phyloP scores from a whole-genome alignment of 495 filamentous ascomycete genomes.

The Penicillium nucicola region DNA sequence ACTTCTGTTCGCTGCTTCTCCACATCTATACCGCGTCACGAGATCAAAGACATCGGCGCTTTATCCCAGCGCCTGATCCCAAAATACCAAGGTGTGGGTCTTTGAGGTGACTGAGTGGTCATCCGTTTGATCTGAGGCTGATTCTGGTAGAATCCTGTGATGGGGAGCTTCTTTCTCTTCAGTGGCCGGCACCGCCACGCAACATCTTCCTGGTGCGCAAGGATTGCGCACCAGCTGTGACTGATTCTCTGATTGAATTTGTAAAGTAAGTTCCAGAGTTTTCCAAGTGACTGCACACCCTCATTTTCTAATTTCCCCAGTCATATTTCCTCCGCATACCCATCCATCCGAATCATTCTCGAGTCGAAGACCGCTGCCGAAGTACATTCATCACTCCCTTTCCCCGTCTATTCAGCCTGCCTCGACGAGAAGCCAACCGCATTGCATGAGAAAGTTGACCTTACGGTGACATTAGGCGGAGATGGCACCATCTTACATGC shows the following conservation, averaged over 20 bases:
- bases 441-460: slow-evolving; percentile 70
- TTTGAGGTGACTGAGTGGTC: not conserved
- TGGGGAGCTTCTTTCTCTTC: slow-evolving; percentile 71
- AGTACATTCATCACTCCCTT: slow-evolving; percentile 69
- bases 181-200: slow-evolving; percentile 85
- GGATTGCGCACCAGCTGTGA: slow-evolving; percentile 67
- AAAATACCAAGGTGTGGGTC: slow-evolving; percentile 50
- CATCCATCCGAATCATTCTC: slow-evolving; percentile 75
- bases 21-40: slow-evolving; percentile 26
- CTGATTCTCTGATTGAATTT: slow-evolving; percentile 70
- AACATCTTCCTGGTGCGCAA: slow-evolving; percentile 93
- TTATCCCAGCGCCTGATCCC: slow-evolving; percentile 43
- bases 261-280: slow-evolving; percentile 51
- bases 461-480: slow-evolving; percentile 85
- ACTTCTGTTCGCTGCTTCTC: slow-evolving; percentile 37
- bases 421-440: slow-evolving; percentile 34
- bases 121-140: not conserved
- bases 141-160: slow-evolving; percentile 45
- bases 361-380: slow-evolving; percentile 70
- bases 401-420: slow-evolving; percentile 66
- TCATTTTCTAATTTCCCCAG: slow-evolving; percentile 26
- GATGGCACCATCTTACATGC: slow-evolving; percentile 95
- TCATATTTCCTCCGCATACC: slow-evolving; percentile 77
- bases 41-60: slow-evolving; percentile 42
- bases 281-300: slow-evolving; percentile 1